Evolutionary conservation across 495 filamentous ascomycete species (phyloP).

Genomic region (Daldinia decipiens): DNA sequence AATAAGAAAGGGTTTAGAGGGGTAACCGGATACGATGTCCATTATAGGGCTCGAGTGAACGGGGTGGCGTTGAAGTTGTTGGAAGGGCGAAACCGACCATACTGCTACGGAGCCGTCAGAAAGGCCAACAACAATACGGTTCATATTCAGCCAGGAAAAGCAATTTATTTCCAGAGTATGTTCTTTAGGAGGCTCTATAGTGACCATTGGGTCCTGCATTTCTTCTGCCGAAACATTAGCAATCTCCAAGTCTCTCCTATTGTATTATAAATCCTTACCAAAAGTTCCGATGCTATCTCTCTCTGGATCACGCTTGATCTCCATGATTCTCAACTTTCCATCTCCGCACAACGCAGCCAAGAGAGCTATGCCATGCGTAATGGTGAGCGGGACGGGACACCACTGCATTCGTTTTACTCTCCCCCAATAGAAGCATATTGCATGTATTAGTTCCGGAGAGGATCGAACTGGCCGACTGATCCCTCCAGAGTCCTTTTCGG

Average conservation of each 20-base stretch:
- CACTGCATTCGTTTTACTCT: slow-evolving; percentile 55
- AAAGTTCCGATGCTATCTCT: slow-evolving; percentile 40
- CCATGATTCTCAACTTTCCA: slow-evolving; percentile 54
- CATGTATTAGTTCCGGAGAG: slow-evolving; percentile 45
- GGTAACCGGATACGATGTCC: slow-evolving; percentile 60
- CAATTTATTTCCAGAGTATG: slow-evolving; percentile 57
- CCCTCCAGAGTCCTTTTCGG: slow-evolving; percentile 27
- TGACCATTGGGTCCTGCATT: slow-evolving; percentile 51
- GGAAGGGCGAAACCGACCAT: slow-evolving; percentile 58
- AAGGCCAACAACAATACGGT: slow-evolving; percentile 58
- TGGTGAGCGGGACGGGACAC: slow-evolving; percentile 54
- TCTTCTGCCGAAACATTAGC: slow-evolving; percentile 49
- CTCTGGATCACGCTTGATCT: slow-evolving; percentile 42
- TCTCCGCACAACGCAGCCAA: slow-evolving; percentile 56
- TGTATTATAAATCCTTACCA: slow-evolving; percentile 44
- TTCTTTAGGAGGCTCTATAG: slow-evolving; percentile 54
- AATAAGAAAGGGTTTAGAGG: slow-evolving; percentile 57
- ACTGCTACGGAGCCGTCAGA: slow-evolving; percentile 59
- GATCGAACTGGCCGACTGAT: slow-evolving; percentile 35
- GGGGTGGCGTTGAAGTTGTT: slow-evolving; percentile 53
- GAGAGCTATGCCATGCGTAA: slow-evolving; percentile 42
- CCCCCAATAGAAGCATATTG: slow-evolving; percentile 55
- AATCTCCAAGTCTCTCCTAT: neutral
- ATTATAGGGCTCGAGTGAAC: slow-evolving; percentile 57
- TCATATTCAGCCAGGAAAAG: slow-evolving; percentile 60